These are phyloP conservation scores for Crithidia bombi DNA, from an alignment of 208 protist genomes.

Conservation along the genomic window DNA sequence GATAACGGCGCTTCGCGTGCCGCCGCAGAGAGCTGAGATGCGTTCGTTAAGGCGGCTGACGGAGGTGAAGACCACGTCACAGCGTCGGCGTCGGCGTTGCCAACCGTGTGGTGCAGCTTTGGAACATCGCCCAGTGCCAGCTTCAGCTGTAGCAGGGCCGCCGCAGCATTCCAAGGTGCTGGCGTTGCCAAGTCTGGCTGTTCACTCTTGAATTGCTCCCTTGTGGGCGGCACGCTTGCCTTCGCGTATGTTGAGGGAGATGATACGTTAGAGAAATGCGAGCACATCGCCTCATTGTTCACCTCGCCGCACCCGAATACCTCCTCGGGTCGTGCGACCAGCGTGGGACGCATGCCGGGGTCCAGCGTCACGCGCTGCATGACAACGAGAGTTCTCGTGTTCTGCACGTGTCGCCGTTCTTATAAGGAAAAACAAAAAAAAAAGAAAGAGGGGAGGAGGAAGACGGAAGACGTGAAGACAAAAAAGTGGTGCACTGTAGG, in stretches of 20 bases:
- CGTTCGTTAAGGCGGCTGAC: background rate
- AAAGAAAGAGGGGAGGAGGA: background rate
- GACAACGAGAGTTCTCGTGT: background rate
- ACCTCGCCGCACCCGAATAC: background rate
- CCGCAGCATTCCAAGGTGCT: slow-evolving; percentile 1
- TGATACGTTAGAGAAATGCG: background rate
- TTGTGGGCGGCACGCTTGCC: background rate
- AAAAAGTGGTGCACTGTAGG: too few relatives aligned
- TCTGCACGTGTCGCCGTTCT: too few relatives aligned
- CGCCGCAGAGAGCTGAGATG: background rate
- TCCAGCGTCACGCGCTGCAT: slow-evolving; percentile 17
- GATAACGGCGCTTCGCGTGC: background rate
- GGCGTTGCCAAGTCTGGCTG: background rate
- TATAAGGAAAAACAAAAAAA: too few relatives aligned
- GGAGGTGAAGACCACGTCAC: background rate
- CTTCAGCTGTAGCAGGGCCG: slow-evolving; percentile 15
- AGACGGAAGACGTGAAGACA: background rate
- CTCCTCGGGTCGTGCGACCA: slow-evolving; percentile 14
- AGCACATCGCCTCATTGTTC: background rate
- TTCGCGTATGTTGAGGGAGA: background rate
- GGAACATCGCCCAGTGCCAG: slow-evolving; percentile 1
- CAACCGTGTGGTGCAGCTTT: background rate
- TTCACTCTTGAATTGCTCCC: background rate
- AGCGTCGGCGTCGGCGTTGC: background rate
- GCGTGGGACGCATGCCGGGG: slow-evolving; percentile 1